A percentile compares a stretch with the other conserved stretches of the same genome.
Evolutionary conservation across 2,329 filamentous ascomycete species (phyloP).

Genomic region (Aspergillus sp.): DNA sequence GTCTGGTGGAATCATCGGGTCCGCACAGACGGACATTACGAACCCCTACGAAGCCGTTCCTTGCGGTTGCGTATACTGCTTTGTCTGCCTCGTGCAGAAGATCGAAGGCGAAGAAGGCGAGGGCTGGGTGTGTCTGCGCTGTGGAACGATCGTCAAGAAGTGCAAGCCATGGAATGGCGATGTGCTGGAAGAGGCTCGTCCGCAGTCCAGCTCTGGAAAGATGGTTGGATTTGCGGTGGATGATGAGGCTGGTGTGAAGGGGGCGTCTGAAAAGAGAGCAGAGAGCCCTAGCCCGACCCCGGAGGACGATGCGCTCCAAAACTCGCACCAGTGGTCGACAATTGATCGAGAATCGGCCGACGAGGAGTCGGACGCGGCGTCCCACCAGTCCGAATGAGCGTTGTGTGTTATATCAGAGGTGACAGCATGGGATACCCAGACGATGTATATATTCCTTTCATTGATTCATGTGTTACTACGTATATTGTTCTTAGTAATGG

Average conservation of each 20-base stretch:
- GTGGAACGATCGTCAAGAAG: conserved; percentile 76
- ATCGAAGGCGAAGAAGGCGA: conserved; percentile 92
- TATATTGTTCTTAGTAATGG: too few species aligned
- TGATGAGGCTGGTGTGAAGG: conserved; percentile 16
- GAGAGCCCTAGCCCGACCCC: conserved; percentile 17
- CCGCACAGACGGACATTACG: conserved; percentile 86
- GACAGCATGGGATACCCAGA: conserved; percentile 8
- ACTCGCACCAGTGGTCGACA: conserved; percentile 38
- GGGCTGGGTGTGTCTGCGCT: conserved; percentile 87
- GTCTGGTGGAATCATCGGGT: conserved; percentile 77
- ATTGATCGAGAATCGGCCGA: conserved; percentile 29
- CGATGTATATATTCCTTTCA: neutral
- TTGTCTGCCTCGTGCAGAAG: conserved; percentile 86
- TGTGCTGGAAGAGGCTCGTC: conserved; percentile 56
- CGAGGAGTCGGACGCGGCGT: conserved; percentile 6
- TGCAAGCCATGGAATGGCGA: conserved; percentile 92
- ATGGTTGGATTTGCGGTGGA: conserved; percentile 42
- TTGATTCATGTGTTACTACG: too few species aligned
- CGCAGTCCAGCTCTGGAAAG: conserved; percentile 35
- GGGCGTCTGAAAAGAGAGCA: conserved; percentile 5
- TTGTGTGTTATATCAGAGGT: neutral
- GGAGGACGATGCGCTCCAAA: conserved; percentile 33
- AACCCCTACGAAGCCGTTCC: conserved; percentile 91
- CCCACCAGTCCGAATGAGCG: neutral
- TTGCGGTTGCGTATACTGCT: conserved; percentile 93